phyloP scores from a whole-genome alignment of 768 basidiomycete genomes.

The Lentinula raphanica region DNA sequence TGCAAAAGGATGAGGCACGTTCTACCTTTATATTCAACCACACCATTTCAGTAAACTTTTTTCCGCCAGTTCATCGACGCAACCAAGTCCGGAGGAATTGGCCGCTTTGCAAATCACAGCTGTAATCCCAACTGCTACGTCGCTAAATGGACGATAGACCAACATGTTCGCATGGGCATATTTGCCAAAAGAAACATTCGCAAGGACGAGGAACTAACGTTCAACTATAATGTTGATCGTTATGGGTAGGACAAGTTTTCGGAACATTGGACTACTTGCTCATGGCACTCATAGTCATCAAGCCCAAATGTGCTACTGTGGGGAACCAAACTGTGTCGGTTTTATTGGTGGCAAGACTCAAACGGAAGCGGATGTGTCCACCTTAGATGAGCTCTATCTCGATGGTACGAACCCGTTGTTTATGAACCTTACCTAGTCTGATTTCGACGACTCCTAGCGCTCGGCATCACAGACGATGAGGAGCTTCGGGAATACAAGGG shows the following conservation, averaged over 20 bases:
- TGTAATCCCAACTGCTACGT: constrained; percentile 98
- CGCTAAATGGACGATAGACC: constrained; percentile 93
- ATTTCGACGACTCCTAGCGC: constrained; percentile 43
- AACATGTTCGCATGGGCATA: constrained; percentile 93
- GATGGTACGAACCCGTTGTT: constrained; percentile 54
- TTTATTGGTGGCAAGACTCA: constrained; percentile 98
- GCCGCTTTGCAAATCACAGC: constrained; percentile 96
- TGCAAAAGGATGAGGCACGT: constrained; percentile 93
- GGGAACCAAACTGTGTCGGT: constrained; percentile 92
- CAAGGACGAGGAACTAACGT: constrained; percentile 87
- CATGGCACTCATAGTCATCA: constrained; percentile 59
- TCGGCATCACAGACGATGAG: constrained; percentile 91
- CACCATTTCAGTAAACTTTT: not conserved
- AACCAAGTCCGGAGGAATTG: constrained; percentile 93
- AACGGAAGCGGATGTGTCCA: constrained; percentile 92
- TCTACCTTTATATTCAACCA: not conserved
- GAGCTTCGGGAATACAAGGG: constrained; percentile 83
- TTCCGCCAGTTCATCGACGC: constrained; percentile 88
- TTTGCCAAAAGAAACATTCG: constrained; percentile 82
- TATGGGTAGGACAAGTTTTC: constrained; percentile 62
- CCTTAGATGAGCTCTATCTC: constrained; percentile 92
- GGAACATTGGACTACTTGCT: not conserved
- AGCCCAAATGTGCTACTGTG: constrained; percentile 92
- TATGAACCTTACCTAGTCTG: constrained; percentile 1
- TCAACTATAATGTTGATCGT: constrained; percentile 99